Percentiles rank a stretch among this genome's conserved stretches.
These are phyloP conservation scores for Fusarium sp. DNA, from an alignment of 2,329 filamentous ascomycete genomes.

Conservation along the genomic window DNA sequence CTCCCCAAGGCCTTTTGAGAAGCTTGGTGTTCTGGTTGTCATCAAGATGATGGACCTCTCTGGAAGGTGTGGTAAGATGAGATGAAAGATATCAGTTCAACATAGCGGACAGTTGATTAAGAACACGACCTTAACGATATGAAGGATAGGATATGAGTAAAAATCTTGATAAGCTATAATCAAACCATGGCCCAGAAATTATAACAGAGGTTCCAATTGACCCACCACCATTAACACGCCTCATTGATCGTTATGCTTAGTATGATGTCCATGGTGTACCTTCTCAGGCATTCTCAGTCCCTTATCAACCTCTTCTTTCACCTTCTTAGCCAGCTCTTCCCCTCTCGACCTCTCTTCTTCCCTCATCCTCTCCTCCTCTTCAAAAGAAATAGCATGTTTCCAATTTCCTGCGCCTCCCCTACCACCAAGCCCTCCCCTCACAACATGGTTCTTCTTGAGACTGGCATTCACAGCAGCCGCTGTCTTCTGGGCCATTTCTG, in stretches of 20 bases:
- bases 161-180: not conserved
- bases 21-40: not conserved
- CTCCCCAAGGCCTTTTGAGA: conserved; percentile 32
- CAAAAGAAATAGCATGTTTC: conserved; percentile 40
- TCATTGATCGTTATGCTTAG: conserved; percentile 15
- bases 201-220: not conserved
- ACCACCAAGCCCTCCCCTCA: conserved; percentile 51
- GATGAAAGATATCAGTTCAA: not conserved
- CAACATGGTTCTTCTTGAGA: conserved; percentile 43
- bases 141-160: not conserved
- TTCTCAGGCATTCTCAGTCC: conserved; percentile 61
- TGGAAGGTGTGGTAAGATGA: not conserved
- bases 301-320: conserved; percentile 61
- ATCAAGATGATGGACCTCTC: not conserved
- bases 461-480: conserved; percentile 52
- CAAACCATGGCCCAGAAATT: not conserved
- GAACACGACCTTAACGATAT: not conserved
- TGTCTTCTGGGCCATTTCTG: conserved; percentile 52
- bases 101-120: not conserved
- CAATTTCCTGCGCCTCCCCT: conserved; percentile 72
- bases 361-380: conserved; percentile 45
- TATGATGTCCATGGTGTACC: conserved; percentile 53
- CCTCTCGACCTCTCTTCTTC: conserved; percentile 45
- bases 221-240: not conserved
- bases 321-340: conserved; percentile 58